Evolutionary conservation across 2,329 filamentous ascomycete species (phyloP), one percentile per base, ranked within the genome.

Genomic region (Beauveria sp.): DNA sequence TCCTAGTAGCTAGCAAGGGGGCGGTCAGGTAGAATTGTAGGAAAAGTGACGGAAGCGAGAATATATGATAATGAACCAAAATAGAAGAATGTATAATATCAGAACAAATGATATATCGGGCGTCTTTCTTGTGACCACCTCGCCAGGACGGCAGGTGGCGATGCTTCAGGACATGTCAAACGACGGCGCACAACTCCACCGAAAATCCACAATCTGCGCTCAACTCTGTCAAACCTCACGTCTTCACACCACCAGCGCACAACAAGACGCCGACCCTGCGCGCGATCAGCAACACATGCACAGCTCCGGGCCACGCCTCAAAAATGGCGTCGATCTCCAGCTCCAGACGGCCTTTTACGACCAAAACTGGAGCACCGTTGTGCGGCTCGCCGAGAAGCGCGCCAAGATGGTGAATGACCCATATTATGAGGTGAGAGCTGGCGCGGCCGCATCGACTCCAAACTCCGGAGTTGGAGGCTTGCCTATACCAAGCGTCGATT

Each of bases 301-400:
- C 66, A 71, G 69, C 62, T 67, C 70, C 64, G 65, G 69, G 63
- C 74, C 74, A 61, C 68, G 65, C 46, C 76, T 83, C 51, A 81
- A 77, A 66, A 78, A 76, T 67, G 80, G 76, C 64, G 78, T 82
- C 57, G 80, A 83, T 65, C 73, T 81, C 56, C 79, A 83, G 73
- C 75, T 86, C 10, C 80, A 84, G 72, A 76, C 77, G 16, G 81
- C 81, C 58, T 86, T 83, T 62, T 74, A 76, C 46, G 80, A 83
- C 60, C 75, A 78, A 57, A 82, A 82, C 70, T 86, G 83, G 83
- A 66, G 74, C 20, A 72, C 73, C 18, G 81, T 79, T 59, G 73
- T 79, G 28, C 80, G 79, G 31, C 74, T 84, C 16, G 82, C 83
- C 16, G 79, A 81, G 64, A 80, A 83, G 70, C 75, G 80, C 31